Base-by-base conservation (phyloP, 352 stramenopile species). In the Globisporangium alternatum region DNA sequence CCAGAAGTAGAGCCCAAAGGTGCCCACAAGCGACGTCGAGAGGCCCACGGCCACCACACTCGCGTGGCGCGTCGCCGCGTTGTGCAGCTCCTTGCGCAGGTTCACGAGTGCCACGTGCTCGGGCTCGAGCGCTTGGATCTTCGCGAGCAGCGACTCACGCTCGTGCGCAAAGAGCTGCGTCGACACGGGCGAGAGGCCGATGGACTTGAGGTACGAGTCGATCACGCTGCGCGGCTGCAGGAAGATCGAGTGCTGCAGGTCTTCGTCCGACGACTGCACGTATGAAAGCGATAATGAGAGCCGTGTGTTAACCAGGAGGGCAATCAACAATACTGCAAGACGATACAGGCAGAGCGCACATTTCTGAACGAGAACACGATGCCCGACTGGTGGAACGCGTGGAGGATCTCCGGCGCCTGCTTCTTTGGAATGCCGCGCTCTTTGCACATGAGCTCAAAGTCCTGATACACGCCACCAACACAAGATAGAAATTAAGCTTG, bases 1-100 rank as follows among this genome's bases (percentile, higher is more conserved):
- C 81, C 83, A 96, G 33, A 91, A 93, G 76, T 96, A 96, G 21
- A 94, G 73, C 1, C 82, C 81, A 39, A 93, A 91, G n/a, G 76
- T 80, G 53, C 83, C 84, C 1, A 92, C 81, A 10, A 96, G 78
- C 44, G 76, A 74, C 33, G 74, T 80, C 10, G 82, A 89, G 35
- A 91, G 65, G 31, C 74, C 70, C 52, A 83, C 83, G 3, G 83
- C 55, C 55, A 90, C 76, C 2, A 67, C 62, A 56, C 86, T 88
- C 2, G 84, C 81, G 58, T 91, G 78, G 48, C 79, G 79, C 31
- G 70, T 86, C 12, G 86, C 85, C 22, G 79, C 73, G 10, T 70
- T 53, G 48, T 94, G 74, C 33, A 96, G 63, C 57, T 93, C 81
- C 17, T 72, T 77, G 31, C 80, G 67, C 39, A 93, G 69, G 61